Conservation (phyloP, 805 yeast species). For the Pachysolen tannophilus region DNA sequence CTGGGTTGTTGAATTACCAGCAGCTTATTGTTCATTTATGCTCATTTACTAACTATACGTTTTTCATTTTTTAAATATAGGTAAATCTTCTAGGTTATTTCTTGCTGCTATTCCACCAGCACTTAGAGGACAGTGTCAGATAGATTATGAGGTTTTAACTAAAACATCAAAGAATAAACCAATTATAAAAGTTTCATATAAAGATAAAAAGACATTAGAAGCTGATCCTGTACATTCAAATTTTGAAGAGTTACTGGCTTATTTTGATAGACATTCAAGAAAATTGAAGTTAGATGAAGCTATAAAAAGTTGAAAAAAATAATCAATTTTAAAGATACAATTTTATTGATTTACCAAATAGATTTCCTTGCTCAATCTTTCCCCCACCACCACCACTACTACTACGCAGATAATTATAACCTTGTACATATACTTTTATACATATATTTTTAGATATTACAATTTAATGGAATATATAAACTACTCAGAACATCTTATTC, state of each 20-base stretch:
- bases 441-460: no score
- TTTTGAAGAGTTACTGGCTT: slow-evolving; percentile 54
- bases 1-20: not conserved
- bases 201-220: slow-evolving; percentile 66
- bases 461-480: no score
- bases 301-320: slow-evolving; percentile 23
- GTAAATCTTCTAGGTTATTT: slow-evolving; percentile 73
- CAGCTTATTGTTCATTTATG: no score
- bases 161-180: slow-evolving; percentile 40
- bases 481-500: no score
- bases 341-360: not conserved
- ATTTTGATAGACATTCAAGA: slow-evolving; percentile 79
- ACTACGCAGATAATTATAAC: no score
- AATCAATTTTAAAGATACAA: no score
- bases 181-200: slow-evolving; percentile 64
- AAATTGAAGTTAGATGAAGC: slow-evolving; percentile 68
- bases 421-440: no score
- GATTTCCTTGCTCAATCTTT: no score
- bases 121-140: slow-evolving; percentile 49
- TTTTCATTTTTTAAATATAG: no score
- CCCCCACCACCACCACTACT: no score
- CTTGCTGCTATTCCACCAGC: slow-evolving; percentile 76
- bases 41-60: no score
- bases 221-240: slow-evolving; percentile 54
- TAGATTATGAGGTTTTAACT: slow-evolving; percentile 57